Percentiles rank a stretch among this genome's conserved stretches.
phyloP scores from a whole-genome alignment of 495 filamentous ascomycete genomes.

The Hyaloscypha variabilis region DNA sequence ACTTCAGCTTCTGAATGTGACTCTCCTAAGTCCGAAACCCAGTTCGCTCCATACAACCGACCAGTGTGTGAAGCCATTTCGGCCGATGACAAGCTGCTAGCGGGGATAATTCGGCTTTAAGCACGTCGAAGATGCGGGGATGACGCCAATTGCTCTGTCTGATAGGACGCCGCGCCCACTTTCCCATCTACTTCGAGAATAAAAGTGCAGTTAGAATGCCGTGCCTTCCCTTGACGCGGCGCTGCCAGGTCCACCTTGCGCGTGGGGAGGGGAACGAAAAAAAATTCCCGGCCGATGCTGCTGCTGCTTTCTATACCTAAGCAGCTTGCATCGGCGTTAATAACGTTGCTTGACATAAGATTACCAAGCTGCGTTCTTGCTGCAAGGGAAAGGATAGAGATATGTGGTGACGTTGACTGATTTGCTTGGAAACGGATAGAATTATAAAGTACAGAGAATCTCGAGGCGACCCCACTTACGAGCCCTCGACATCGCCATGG shows the following conservation, averaged over 20 bases:
- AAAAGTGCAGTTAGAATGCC: not conserved
- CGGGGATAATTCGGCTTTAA: not conserved
- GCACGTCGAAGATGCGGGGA: not conserved
- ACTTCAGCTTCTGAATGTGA: not conserved
- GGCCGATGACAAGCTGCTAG: not conserved
- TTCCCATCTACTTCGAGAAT: too few species aligned
- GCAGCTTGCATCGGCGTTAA: not conserved
- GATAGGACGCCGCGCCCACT: not conserved
- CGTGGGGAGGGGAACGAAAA: not conserved
- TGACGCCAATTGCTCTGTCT: not conserved
- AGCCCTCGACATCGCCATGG: not conserved
- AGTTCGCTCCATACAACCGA: too few species aligned
- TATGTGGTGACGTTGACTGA: not conserved
- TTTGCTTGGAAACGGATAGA: not conserved
- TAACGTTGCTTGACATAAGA: not conserved
- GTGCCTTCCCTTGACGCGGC: not conserved
- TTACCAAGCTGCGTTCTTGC: not conserved
- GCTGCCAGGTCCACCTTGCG: not conserved
- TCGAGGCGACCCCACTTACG: conserved; percentile 1
- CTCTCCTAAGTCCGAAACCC: too few species aligned
- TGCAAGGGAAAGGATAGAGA: not conserved
- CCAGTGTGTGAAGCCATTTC: not conserved
- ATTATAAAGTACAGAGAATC: not conserved
- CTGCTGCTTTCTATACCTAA: not conserved
- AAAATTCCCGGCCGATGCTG: not conserved